Conservation (phyloP, 148 eudicot genomes). For the Camellia lanceoleosa region DNA sequence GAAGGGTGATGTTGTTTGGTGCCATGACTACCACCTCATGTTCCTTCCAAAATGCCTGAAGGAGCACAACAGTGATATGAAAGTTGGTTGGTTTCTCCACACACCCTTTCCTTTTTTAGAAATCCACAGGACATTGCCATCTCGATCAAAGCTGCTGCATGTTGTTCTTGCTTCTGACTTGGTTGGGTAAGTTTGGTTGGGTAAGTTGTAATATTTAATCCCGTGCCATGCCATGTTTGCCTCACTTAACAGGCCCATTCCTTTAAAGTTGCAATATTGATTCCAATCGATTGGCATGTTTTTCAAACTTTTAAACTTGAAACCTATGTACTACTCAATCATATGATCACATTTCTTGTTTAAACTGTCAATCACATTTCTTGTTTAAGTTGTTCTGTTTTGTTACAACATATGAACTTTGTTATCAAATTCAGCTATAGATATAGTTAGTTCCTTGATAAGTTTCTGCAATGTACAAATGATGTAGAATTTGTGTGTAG, state of each 20-base stretch:
- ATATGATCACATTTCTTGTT: background rate
- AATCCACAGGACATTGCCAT: slow-evolving; percentile 87
- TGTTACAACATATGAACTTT: too few species aligned
- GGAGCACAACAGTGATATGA: slow-evolving; percentile 58
- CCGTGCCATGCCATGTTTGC: background rate
- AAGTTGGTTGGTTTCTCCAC: slow-evolving; percentile 96
- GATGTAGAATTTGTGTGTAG: too few species aligned
- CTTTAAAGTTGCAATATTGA: background rate
- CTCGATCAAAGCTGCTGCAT: slow-evolving; percentile 72
- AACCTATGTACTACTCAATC: background rate
- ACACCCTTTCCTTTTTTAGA: slow-evolving; percentile 95
- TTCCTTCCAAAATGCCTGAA: slow-evolving; percentile 83
- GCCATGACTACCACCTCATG: slow-evolving; percentile 96
- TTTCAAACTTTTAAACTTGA: background rate
- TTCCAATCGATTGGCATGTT: background rate
- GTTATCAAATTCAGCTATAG: too few species aligned
- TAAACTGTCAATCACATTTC: background rate
- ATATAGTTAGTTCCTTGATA: too few species aligned
- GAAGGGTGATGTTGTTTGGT: slow-evolving; percentile 94
- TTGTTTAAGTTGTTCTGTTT: too few species aligned
- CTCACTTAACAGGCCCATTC: background rate
- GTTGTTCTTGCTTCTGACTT: slow-evolving; percentile 84
- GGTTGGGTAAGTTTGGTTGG: slow-evolving; percentile 91
- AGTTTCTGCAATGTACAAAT: too few species aligned
- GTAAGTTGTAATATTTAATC: slow-evolving; percentile 34